Evolutionary conservation across 2,329 filamentous ascomycete species (phyloP).

Genomic region (Botrytis pseudocinerea): DNA sequence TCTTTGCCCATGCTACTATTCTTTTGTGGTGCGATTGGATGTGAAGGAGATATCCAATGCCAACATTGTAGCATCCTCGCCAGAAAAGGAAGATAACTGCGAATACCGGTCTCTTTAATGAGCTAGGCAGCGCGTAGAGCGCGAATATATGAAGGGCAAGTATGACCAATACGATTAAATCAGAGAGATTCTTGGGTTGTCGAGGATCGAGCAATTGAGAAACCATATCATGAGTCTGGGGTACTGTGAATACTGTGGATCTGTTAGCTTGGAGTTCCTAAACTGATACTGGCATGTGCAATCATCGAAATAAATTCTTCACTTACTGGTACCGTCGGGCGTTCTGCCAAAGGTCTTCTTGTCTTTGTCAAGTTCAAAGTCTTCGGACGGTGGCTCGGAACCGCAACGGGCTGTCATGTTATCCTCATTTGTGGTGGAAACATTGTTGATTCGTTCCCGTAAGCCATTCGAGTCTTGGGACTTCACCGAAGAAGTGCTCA

Average conservation of each 20-base stretch:
- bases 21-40: conserved; percentile 87
- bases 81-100: conserved; percentile 87
- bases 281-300: neutral
- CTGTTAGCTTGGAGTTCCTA: neutral
- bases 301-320: neutral
- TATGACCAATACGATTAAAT: conserved; percentile 75
- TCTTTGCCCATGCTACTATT: conserved; percentile 83
- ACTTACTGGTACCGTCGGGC: conserved; percentile 82
- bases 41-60: conserved; percentile 86
- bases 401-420: conserved; percentile 16
- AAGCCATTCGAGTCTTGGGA: conserved; percentile 29
- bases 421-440: conserved; percentile 17
- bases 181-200: conserved; percentile 92
- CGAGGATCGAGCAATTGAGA: conserved; percentile 92
- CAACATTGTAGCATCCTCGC: conserved; percentile 88
- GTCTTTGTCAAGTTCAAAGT: conserved; percentile 46
- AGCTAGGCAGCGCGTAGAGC: conserved; percentile 70
- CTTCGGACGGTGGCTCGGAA: conserved; percentile 25
- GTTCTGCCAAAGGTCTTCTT: conserved; percentile 90
- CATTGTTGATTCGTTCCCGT: conserved; percentile 33
- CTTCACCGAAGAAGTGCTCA: conserved; percentile 25
- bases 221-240: conserved; percentile 98
- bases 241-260: conserved; percentile 82
- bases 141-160: conserved; percentile 72
- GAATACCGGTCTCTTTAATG: conserved; percentile 73